Evolutionary conservation across 2,329 filamentous ascomycete genomes (phyloP).

Genomic region (Ciborinia camelliae): DNA sequence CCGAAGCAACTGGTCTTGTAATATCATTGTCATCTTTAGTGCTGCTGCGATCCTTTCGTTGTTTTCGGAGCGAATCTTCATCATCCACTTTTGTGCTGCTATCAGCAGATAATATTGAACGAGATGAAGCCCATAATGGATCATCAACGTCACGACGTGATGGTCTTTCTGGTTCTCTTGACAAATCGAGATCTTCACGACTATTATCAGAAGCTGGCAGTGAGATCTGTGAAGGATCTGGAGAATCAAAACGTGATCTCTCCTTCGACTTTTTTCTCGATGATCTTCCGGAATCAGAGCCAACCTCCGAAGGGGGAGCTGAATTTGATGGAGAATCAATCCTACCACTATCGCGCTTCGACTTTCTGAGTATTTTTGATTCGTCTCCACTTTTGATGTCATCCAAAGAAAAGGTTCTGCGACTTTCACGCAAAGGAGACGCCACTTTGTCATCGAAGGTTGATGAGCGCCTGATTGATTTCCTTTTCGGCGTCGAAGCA

Average conservation of each 20-base stretch:
- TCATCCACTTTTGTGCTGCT: conserved; percentile 36
- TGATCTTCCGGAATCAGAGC: conserved; percentile 27
- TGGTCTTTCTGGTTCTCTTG: conserved; percentile 37
- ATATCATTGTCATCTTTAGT: conserved; percentile 49
- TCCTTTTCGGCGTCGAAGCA: conserved; percentile 23
- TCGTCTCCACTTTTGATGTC: conserved; percentile 38
- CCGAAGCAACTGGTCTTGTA: conserved; percentile 45
- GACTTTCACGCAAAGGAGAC: conserved; percentile 26
- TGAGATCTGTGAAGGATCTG: conserved; percentile 33
- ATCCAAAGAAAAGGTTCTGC: conserved; percentile 35
- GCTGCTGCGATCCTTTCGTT: conserved; percentile 39
- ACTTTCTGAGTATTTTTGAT: conserved; percentile 39
- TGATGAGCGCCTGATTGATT: conserved; percentile 35
- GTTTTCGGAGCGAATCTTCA: conserved; percentile 29
- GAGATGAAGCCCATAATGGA: conserved; percentile 42
- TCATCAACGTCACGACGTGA: conserved; percentile 40
- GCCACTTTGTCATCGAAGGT: conserved; percentile 41
- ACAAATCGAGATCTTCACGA: conserved; percentile 37
- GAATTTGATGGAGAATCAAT: conserved; percentile 31
- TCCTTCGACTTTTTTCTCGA: conserved; percentile 31
- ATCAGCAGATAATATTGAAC: conserved; percentile 47
- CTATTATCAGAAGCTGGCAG: conserved; percentile 35
- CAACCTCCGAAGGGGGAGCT: conserved; percentile 20
- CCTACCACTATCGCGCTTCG: conserved; percentile 36
- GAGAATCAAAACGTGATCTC: conserved; percentile 32